Evolutionary conservation across 2,329 filamentous ascomycete species (phyloP), one percentile per base, ranked within the genome.

Genomic region (Calonectria henricotiae): DNA sequence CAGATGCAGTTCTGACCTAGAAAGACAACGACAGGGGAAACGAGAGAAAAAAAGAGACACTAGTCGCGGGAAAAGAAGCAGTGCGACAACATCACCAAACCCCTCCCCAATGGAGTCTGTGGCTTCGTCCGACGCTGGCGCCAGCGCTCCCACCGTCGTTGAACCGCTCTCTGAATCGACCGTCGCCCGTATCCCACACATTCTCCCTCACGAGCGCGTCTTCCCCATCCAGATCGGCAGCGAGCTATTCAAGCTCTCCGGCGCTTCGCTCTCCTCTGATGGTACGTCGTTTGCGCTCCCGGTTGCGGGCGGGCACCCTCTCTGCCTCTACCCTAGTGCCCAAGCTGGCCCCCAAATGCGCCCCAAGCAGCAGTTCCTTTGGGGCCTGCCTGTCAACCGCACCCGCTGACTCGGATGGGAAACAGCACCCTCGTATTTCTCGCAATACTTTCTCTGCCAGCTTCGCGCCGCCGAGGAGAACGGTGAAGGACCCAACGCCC

Each of bases 361-460:
- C 39, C 51, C 23, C 51, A 37, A 60, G 35, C 51, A 58, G 35
- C 51, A 58, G 35, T 13, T 54, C 46, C 20, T 27, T 20, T 11
- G 17, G 3, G 17, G 30, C 39, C 20, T n/a, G 15, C 13, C 27
- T 23, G 7, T 17, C 39, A 27, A 39, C 17, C 27, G 49, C 63
- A 39, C 60, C 27, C 37, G 47, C 71, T 75, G 62, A 75, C 71
- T 55, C 13, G 61, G 51, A 32, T 41, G 43, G 66, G 41, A 25
- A 67, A 35, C 62, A 97, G 96, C 95, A 78, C 96, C 96, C 69
- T 98, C 95, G 61, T 98, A 98, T 82, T 98, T 98, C 84, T 97
- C 96, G 23, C 92, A 94, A 76, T 98, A 96, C 85, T 98, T 98
- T 82, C 88, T 91, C 75, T 93, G 94, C 77, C 95, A 98, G 83